Base-by-base conservation (phyloP, 2,329 filamentous ascomycete genomes). In the Arthrobotrys pseudoclavata region DNA sequence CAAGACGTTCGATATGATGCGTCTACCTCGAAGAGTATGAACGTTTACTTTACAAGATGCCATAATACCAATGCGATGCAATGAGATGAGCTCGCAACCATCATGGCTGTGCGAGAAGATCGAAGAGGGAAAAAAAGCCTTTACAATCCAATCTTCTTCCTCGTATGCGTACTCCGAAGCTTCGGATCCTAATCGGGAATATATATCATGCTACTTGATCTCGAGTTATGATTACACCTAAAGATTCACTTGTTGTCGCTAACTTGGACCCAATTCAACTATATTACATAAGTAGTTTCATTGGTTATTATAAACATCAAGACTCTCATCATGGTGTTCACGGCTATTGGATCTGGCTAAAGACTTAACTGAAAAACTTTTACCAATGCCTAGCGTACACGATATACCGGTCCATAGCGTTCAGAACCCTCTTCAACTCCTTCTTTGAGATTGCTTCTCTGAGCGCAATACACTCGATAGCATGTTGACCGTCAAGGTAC, bases 381-480 rank as follows among this genome's bases (percentile, higher is more conserved):
- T 81, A 94, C 91, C 91, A 93, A 83, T 93, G 91, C 64, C 90
- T 86, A 47, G 53, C 61, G 90, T 88, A 80, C 2, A 93, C 83
- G 20, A 94, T 82, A 83, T 91, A 88, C 82, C 92, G 91, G 79
- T 88, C 88, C 87, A 91, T 90, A n/a, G 85, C 84, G 47, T 87
- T 87, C 69, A 92, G 83, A 68, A 90, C 85, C 55, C 88, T 87
- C 86, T 92, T 94, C 13, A 93, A 87, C 80, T 92, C 91, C 84
- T 95, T 96, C 70, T 93, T 87, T 85, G 96, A 97, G 85, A 96
- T 88, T 4, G 92, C 92, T 84, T 97, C 93, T 70, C 91, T 88
- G n/a, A 96, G 85, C 0, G 92, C 89, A 80, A 99, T 91, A 81
- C 94, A 90, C 85, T 99, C 96, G 76, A 98, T 86, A 1, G 94